Conservation (phyloP, 345 rosid genomes). For the Hypericum perforatum region DNA sequence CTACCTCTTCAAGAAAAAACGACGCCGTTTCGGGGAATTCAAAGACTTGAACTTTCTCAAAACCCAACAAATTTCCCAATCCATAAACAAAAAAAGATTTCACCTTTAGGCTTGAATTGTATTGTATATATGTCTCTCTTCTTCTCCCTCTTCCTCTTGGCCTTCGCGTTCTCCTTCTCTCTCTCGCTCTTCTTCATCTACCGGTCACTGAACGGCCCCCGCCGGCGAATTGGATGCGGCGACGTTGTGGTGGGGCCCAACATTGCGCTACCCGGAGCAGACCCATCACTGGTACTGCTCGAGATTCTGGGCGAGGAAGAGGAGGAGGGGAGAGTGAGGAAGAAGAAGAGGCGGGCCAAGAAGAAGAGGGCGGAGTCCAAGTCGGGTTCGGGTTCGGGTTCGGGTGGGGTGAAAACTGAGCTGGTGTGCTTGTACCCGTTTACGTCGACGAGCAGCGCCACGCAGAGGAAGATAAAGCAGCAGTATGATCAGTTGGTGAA, state of each 20-base stretch:
- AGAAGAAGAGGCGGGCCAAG: constrained; percentile 17
- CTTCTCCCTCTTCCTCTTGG: constrained; percentile 19
- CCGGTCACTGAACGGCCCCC: constrained; percentile 16
- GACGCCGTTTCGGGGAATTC: too few relatives aligned
- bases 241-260: constrained; percentile 17
- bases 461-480: constrained; percentile 90
- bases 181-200: constrained; percentile 30
- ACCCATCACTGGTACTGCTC: constrained; percentile 24
- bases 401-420: constrained; percentile 37
- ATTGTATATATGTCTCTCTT: constrained; percentile 5
- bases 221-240: neutral
- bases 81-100: too few relatives aligned
- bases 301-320: constrained; percentile 35
- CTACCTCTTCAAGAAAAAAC: too few relatives aligned
- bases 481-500: constrained; percentile 72
- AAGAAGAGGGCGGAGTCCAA: constrained; percentile 16
- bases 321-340: constrained; percentile 42
- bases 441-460: constrained; percentile 73
- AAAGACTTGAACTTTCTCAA: too few relatives aligned
- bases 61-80: too few relatives aligned
- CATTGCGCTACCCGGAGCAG: constrained; percentile 11
- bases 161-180: constrained; percentile 28
- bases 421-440: constrained; percentile 70
- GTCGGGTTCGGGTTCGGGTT: constrained; percentile 21
- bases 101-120: too few relatives aligned